These are phyloP conservation scores for Metarhizium album DNA, from an alignment of 2,329 filamentous ascomycete species.

Conservation along the genomic window DNA sequence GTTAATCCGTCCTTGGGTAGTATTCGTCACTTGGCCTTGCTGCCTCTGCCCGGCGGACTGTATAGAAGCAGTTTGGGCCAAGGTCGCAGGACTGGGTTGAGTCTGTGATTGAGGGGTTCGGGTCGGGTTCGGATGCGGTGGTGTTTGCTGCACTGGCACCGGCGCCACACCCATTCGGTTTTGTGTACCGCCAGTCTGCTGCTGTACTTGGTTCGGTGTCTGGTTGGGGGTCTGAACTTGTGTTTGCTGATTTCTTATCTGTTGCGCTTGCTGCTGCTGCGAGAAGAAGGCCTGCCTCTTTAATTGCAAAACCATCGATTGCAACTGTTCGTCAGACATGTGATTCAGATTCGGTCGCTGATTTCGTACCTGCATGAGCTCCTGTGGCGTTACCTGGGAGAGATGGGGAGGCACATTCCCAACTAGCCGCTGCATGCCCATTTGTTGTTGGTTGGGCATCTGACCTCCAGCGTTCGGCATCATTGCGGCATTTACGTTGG, in stretches of 20 bases:
- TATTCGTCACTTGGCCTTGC: slow-evolving; percentile 14
- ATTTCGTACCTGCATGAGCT: slow-evolving; percentile 21
- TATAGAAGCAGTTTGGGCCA: slow-evolving; percentile 29
- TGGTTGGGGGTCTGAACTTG: slow-evolving; percentile 10
- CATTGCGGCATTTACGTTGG: slow-evolving; percentile 14
- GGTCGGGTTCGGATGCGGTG: slow-evolving; percentile 33
- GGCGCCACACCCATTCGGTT: slow-evolving; percentile 5
- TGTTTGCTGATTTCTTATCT: slow-evolving; percentile 12
- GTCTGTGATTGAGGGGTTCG: slow-evolving; percentile 27
- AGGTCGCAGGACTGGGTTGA: slow-evolving; percentile 28
- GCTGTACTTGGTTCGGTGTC: slow-evolving; percentile 10
- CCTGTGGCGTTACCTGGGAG: slow-evolving; percentile 22
- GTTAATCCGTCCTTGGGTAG: slow-evolving; percentile 15
- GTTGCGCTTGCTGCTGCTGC: slow-evolving; percentile 15
- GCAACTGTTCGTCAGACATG: slow-evolving; percentile 24
- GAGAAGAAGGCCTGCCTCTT: slow-evolving; percentile 21
- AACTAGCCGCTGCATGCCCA: slow-evolving; percentile 15
- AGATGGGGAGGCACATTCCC: slow-evolving; percentile 19
- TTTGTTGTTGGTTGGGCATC: slow-evolving; percentile 18
- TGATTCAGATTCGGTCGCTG: slow-evolving; percentile 15
- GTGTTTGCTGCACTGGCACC: slow-evolving; percentile 34
- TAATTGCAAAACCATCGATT: slow-evolving; percentile 20
- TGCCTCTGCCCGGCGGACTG: slow-evolving; percentile 19
- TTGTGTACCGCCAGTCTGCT: slow-evolving; percentile 7
- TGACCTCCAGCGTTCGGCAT: slow-evolving; percentile 13